Evolutionary conservation across 2,329 filamentous ascomycete species (phyloP).

Genomic region (Apiospora pterosperma): DNA sequence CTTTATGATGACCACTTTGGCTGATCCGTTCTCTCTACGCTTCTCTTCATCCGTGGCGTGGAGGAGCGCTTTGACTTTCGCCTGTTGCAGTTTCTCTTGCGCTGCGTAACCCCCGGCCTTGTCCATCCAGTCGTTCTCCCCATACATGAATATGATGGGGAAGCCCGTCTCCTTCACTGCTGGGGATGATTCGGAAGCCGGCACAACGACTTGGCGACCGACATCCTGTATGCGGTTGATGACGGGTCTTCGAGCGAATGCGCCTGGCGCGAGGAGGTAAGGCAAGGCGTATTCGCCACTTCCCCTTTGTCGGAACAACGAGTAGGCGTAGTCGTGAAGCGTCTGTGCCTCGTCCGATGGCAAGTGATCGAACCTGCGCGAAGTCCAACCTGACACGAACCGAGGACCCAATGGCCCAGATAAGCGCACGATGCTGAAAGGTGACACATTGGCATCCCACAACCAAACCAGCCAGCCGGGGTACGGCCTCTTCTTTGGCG

Average conservation of each 20-base stretch:
- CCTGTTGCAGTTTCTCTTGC: constrained; percentile 72
- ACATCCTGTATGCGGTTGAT: constrained; percentile 85
- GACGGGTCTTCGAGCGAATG: constrained; percentile 82
- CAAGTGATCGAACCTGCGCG: constrained; percentile 85
- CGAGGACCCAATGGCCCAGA: constrained; percentile 86
- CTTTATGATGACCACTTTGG: constrained; percentile 75
- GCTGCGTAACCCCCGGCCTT: constrained; percentile 79
- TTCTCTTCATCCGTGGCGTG: constrained; percentile 66
- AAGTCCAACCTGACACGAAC: constrained; percentile 93
- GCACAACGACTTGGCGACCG: constrained; percentile 62
- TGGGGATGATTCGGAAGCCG: constrained; percentile 27
- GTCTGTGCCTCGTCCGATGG: constrained; percentile 75
- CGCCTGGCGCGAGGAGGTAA: constrained; percentile 90
- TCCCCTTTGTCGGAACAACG: constrained; percentile 86
- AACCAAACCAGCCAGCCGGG: constrained; percentile 89
- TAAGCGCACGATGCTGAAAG: constrained; percentile 86
- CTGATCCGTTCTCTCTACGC: constrained; percentile 70
- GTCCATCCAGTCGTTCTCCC: constrained; percentile 99
- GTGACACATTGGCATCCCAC: constrained; percentile 96
- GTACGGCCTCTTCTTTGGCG: constrained; percentile 49
- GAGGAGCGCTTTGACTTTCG: constrained; percentile 56
- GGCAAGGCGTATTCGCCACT: constrained; percentile 91
- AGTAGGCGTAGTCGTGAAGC: constrained; percentile 91
- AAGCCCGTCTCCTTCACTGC: constrained; percentile 58
- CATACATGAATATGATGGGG: constrained; percentile 91